These are phyloP conservation scores for Spathaspora passalidarum DNA, from an alignment of 805 yeast species.

Conservation along the genomic window DNA sequence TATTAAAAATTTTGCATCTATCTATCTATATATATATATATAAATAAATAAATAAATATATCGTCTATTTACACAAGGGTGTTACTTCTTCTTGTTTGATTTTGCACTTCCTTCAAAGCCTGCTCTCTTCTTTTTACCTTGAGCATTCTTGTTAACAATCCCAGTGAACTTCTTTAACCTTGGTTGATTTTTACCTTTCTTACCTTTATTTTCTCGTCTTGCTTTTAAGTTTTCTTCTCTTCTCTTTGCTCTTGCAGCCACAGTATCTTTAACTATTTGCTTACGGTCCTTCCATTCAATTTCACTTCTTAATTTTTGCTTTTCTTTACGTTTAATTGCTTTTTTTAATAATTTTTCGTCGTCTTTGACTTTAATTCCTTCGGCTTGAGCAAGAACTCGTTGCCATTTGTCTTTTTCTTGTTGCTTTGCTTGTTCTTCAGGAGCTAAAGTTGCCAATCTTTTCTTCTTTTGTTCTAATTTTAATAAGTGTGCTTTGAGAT, in stretches of 20 bases:
- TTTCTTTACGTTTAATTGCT: slow-evolving; percentile 80
- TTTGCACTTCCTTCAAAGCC: slow-evolving; percentile 83
- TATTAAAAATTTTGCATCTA: too few species aligned
- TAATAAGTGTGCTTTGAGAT: slow-evolving; percentile 76
- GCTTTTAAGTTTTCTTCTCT: slow-evolving; percentile 88
- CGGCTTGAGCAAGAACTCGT: slow-evolving; percentile 77
- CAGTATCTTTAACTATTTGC: slow-evolving; percentile 70
- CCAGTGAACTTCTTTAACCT: slow-evolving; percentile 68
- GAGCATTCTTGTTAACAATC: slow-evolving; percentile 27
- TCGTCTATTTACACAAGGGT: background rate
- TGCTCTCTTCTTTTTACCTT: slow-evolving; percentile 53
- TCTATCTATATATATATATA: too few species aligned
- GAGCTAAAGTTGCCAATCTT: slow-evolving; percentile 55
- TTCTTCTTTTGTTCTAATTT: slow-evolving; percentile 72
- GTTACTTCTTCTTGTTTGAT: slow-evolving; percentile 29
- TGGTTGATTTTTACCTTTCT: slow-evolving; percentile 61
- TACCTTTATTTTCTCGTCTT: slow-evolving; percentile 82
- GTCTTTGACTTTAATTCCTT: slow-evolving; percentile 84
- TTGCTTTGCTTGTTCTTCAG: slow-evolving; percentile 56
- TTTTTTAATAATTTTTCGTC: slow-evolving; percentile 85
- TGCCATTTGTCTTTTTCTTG: slow-evolving; percentile 83
- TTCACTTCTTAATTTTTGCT: slow-evolving; percentile 80
- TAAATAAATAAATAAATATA: too few species aligned
- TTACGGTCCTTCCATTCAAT: slow-evolving; percentile 91
- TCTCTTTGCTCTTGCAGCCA: slow-evolving; percentile 74